Base-by-base conservation (phyloP, 2,329 filamentous ascomycete genomes). In the Diaporthe ilicicola region DNA sequence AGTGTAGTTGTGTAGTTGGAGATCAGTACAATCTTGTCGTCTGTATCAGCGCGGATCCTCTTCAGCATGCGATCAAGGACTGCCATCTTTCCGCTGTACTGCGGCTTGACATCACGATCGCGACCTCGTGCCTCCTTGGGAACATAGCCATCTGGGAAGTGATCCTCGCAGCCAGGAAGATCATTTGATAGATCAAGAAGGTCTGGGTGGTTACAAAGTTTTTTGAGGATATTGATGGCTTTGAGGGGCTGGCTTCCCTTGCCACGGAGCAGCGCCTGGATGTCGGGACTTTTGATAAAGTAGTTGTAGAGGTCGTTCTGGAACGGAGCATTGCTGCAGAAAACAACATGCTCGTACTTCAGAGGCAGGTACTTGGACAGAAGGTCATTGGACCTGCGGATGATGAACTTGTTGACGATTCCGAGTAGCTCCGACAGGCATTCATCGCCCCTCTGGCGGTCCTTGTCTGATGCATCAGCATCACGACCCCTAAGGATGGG, bases 261-360 rank as follows among this genome's bases (percentile, higher is more conserved):
- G 73, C 96, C 96, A 74, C 93, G 91, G 44, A 99, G 88, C 54
- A 99, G 85, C 67, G 93, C 94, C 79, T 97, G 94, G 77, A 99
- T 98, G 72, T 97, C 94, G 0, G 96, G 95, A 72, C 95, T 98
- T 62, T 93, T 94, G 81, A 99, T 95, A 81, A 99, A 99, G 81
- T 98, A 94, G 78, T 97, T 97, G 85, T 99, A 99, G 1, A 99
- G 85, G 75, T 94, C 93, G 68, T 94, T 88, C 81, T 99, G 96
- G 83, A 99, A 98, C 0, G 93, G 93, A 19, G 96, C 93, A 55
- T 97, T 87, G 76, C 95, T 95, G 86, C 96, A 99, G 83, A 99
- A 99, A 1, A 99, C 96, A 37, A 99, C 96, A 79, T 99, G 96
- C 81, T 99, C 96, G 82, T 99, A 99, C 84, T 99, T 99, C 84